A percentile compares a stretch with the other conserved stretches of the same genome.
Evolutionary conservation across 2,329 filamentous ascomycete species (phyloP).

Genomic region (Ophiocordyceps camponoti-saundersi): DNA sequence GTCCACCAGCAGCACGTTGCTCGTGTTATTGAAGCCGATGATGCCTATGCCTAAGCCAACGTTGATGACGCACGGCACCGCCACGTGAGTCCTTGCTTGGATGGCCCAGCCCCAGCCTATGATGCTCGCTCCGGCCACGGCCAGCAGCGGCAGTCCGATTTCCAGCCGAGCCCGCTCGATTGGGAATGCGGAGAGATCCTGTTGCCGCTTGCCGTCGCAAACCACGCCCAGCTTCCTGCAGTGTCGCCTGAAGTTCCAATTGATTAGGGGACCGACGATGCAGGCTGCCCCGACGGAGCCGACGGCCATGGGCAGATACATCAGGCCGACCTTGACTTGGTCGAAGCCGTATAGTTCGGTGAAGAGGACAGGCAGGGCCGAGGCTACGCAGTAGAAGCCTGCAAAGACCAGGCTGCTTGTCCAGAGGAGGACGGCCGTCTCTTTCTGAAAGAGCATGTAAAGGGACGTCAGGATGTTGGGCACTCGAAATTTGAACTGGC

Average conservation of each 20-base stretch:
- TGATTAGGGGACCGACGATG: conserved; percentile 37
- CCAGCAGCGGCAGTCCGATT: conserved; percentile 31
- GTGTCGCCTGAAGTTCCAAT: conserved; percentile 50
- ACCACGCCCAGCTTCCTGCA: conserved; percentile 33
- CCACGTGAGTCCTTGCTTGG: conserved; percentile 21
- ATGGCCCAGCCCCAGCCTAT: conserved; percentile 36
- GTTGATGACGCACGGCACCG: conserved; percentile 28
- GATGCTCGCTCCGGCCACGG: conserved; percentile 27
- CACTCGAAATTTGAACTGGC: conserved; percentile 16
- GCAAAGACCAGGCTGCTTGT: conserved; percentile 28
- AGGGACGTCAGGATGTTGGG: conserved; percentile 23
- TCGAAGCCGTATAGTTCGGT: conserved; percentile 38
- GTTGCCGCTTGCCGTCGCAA: conserved; percentile 33
- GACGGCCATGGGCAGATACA: conserved; percentile 32
- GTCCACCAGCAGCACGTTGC: conserved; percentile 36
- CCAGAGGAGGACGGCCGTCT: conserved; percentile 25
- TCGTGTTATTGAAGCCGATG: conserved; percentile 36
- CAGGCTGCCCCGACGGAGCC: conserved; percentile 30
- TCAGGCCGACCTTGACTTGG: conserved; percentile 35
- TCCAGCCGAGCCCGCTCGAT: conserved; percentile 34
- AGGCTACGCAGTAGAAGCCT: conserved; percentile 29
- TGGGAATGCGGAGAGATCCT: conserved; percentile 29
- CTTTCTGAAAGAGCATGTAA: conserved; percentile 21
- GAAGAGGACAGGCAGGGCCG: conserved; percentile 27
- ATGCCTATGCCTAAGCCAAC: conserved; percentile 29